These are phyloP conservation scores for Pyrenophora tritici-repentis DNA, from an alignment of 2,329 filamentous ascomycete species.

Conservation along the genomic window DNA sequence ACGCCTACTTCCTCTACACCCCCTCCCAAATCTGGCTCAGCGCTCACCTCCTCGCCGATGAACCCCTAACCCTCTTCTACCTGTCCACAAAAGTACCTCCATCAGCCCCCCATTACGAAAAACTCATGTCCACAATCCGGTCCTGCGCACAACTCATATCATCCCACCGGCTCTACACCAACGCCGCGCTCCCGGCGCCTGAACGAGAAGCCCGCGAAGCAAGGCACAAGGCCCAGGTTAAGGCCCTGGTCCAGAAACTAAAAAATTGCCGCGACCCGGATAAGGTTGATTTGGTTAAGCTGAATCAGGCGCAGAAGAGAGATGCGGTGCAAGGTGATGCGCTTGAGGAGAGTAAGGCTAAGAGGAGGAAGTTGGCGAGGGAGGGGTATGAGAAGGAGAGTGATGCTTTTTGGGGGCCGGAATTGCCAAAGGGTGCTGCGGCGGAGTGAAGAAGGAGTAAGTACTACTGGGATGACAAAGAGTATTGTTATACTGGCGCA, in stretches of 20 bases:
- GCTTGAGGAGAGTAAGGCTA: slow-evolving; percentile 50
- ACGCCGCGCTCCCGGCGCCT: slow-evolving; percentile 16
- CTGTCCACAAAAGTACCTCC: slow-evolving; percentile 51
- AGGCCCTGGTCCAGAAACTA: slow-evolving; percentile 66
- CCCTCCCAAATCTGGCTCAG: slow-evolving; percentile 93
- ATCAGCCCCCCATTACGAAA: slow-evolving; percentile 29
- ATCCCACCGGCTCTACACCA: slow-evolving; percentile 30
- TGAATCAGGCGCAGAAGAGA: slow-evolving; percentile 65
- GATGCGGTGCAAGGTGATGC: slow-evolving; percentile 43
- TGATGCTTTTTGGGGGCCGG: slow-evolving; percentile 54
- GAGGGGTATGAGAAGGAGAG: slow-evolving; percentile 52
- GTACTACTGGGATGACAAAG: too few relatives aligned
- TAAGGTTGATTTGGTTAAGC: slow-evolving; percentile 70
- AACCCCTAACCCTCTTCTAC: slow-evolving; percentile 60
- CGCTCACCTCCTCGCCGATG: slow-evolving; percentile 75
- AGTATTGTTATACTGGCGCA: too few relatives aligned
- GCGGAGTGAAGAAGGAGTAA: slow-evolving; percentile 2
- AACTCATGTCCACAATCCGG: slow-evolving; percentile 47
- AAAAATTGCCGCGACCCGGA: slow-evolving; percentile 75
- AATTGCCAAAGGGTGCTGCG: slow-evolving; percentile 24
- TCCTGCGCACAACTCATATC: slow-evolving; percentile 50
- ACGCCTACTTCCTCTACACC: slow-evolving; percentile 96
- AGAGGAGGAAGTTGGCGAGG: slow-evolving; percentile 52
- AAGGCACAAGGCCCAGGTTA: slow-evolving; percentile 58
- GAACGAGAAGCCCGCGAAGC: slow-evolving; percentile 43